Conservation (phyloP, 2,329 filamentous ascomycete genomes). For the Aspergillus terreus region DNA sequence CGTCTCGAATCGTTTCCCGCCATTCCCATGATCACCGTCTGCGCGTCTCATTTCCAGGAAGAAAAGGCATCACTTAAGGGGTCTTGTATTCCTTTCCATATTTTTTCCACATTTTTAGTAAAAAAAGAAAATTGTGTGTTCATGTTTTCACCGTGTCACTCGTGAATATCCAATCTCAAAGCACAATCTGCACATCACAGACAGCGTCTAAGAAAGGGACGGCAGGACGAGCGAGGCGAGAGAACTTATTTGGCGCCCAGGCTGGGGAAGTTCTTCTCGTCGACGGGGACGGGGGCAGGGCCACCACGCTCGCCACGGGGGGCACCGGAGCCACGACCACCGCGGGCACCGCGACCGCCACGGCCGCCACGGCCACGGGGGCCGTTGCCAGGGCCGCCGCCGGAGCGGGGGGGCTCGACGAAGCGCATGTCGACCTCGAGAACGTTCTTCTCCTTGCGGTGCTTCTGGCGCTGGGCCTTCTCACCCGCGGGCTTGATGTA, state of each 20-base stretch:
- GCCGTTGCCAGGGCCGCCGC: slow-evolving; percentile 30
- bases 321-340: slow-evolving; percentile 24
- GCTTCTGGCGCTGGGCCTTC: slow-evolving; percentile 79
- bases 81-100: slow-evolving; percentile 1
- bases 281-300: slow-evolving; percentile 30
- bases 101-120: not conserved
- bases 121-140: not conserved
- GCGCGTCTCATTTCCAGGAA: slow-evolving; percentile 2
- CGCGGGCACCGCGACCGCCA: slow-evolving; percentile 27
- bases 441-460: slow-evolving; percentile 87
- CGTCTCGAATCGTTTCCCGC: not conserved
- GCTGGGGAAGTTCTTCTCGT: slow-evolving; percentile 47
- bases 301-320: slow-evolving; percentile 10
- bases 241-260: slow-evolving; percentile 37
- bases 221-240: slow-evolving; percentile 3
- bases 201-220: too few species aligned
- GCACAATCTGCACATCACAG: too few species aligned
- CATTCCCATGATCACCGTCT: not conserved
- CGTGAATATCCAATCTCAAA: too few species aligned
- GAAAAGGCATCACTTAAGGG: slow-evolving; percentile 1
- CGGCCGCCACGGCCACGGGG: slow-evolving; percentile 41
- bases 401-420: slow-evolving; percentile 58
- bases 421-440: slow-evolving; percentile 85
- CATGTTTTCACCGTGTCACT: too few species aligned
- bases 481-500: slow-evolving; percentile 71